phyloP scores from a whole-genome alignment of 768 basidiomycete genomes.

The Psilocybe cyanescens region DNA sequence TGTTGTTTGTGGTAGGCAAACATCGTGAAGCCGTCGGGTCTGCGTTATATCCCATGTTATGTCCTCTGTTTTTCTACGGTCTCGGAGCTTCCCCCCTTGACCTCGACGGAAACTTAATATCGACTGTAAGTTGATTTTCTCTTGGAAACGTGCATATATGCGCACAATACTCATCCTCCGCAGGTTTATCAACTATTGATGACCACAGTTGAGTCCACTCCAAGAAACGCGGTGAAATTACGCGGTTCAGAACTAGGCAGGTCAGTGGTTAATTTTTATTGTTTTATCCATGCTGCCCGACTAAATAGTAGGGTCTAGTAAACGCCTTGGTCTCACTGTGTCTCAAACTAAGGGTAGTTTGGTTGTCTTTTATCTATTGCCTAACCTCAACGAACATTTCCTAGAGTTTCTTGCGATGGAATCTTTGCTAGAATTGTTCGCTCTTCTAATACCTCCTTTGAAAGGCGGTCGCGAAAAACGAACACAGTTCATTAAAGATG shows the following conservation, averaged over 20 bases:
- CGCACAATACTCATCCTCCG: constrained; percentile 2
- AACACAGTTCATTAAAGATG: constrained; percentile 51
- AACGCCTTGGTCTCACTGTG: constrained; percentile 51
- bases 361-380: background rate
- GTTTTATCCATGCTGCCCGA: background rate
- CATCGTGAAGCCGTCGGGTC: constrained; percentile 21
- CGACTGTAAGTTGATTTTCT: background rate
- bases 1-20: constrained; percentile 5
- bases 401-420: constrained; percentile 63
- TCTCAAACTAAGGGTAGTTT: constrained; percentile 48
- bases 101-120: constrained; percentile 17
- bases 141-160: constrained; percentile 21
- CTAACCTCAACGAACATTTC: background rate
- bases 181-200: constrained; percentile 59
- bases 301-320: constrained; percentile 28
- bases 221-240: constrained; percentile 47
- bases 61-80: constrained; percentile 22
- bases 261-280: constrained; percentile 31
- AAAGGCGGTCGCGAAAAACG: constrained; percentile 40
- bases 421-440: constrained; percentile 58
- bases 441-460: constrained; percentile 53
- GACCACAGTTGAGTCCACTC: constrained; percentile 46
- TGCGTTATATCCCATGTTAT: constrained; percentile 26
- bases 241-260: constrained; percentile 51
- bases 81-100: background rate